Evolutionary conservation across 306 rosid genomes (phyloP).

Genomic region (Inga oerstediana): DNA sequence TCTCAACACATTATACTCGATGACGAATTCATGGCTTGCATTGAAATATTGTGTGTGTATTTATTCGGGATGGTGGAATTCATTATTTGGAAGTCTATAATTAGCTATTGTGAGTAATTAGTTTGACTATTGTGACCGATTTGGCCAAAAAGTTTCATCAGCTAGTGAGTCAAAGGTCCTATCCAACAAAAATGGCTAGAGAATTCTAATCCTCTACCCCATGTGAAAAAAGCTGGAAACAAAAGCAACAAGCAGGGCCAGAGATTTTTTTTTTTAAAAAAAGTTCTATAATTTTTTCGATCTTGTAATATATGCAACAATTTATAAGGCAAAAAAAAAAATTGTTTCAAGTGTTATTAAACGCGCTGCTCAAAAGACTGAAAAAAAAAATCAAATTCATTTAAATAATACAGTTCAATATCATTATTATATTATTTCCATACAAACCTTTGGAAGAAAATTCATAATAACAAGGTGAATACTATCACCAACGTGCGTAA

Average conservation of each 20-base stretch:
- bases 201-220: background rate
- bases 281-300: background rate
- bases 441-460: too few relatives aligned
- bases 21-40: background rate
- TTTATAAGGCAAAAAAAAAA: background rate
- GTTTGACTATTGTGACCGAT: background rate
- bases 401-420: background rate
- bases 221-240: background rate
- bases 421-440: background rate
- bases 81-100: background rate
- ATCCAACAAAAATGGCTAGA: background rate
- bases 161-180: background rate
- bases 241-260: too few relatives aligned
- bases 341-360: background rate
- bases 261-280: too few relatives aligned
- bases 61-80: background rate
- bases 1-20: too few relatives aligned
- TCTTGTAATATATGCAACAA: background rate
- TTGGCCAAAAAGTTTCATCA: background rate
- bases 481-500: too few relatives aligned
- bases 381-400: background rate
- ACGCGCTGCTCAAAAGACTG: background rate
- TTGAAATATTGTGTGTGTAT: background rate
- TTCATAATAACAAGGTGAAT: too few relatives aligned
- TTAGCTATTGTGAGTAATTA: background rate